phyloP scores from a whole-genome alignment of 2,329 filamentous ascomycete species.

The Claviceps maximensis region DNA sequence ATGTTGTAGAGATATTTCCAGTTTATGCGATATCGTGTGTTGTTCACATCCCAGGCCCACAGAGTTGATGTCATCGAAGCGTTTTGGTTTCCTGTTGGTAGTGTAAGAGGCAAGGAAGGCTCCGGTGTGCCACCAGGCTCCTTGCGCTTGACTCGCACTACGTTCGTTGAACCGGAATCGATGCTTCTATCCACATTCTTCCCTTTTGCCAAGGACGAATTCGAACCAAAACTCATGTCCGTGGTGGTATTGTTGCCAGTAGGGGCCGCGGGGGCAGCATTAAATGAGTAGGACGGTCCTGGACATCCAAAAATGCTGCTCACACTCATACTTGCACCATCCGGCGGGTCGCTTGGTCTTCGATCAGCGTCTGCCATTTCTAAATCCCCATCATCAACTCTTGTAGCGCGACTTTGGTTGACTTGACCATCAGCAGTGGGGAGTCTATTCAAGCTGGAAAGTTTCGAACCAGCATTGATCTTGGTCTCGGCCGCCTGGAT shows the following conservation, averaged over 20 bases:
- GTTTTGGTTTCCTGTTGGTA: constrained; percentile 16
- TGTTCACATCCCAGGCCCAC: constrained; percentile 37
- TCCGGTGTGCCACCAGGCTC: constrained; percentile 21
- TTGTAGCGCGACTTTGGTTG: constrained; percentile 41
- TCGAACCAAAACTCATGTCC: constrained; percentile 11
- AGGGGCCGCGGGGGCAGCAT: constrained; percentile 11
- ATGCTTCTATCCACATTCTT: constrained; percentile 18
- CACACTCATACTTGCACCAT: constrained; percentile 8
- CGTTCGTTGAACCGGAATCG: constrained; percentile 15
- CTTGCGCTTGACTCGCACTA: constrained; percentile 22
- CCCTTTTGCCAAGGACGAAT: constrained; percentile 11
- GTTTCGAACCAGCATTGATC: constrained; percentile 31
- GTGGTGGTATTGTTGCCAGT: constrained; percentile 18
- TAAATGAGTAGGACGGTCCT: constrained; percentile 18
- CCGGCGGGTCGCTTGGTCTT: constrained; percentile 10
- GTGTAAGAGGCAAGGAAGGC: constrained; percentile 17
- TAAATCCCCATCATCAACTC: constrained; percentile 34
- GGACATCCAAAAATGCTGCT: constrained; percentile 24
- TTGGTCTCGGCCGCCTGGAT: constrained; percentile 53
- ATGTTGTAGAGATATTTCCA: constrained; percentile 92
- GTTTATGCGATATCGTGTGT: constrained; percentile 53
- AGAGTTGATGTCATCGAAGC: constrained; percentile 30
- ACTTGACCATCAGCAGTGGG: constrained; percentile 36
- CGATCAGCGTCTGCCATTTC: constrained; percentile 32
- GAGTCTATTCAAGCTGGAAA: constrained; percentile 28